Evolutionary conservation across 345 rosid species (phyloP), one percentile per base, ranked within the genome.

Genomic region (Lumnitzera racemosa): DNA sequence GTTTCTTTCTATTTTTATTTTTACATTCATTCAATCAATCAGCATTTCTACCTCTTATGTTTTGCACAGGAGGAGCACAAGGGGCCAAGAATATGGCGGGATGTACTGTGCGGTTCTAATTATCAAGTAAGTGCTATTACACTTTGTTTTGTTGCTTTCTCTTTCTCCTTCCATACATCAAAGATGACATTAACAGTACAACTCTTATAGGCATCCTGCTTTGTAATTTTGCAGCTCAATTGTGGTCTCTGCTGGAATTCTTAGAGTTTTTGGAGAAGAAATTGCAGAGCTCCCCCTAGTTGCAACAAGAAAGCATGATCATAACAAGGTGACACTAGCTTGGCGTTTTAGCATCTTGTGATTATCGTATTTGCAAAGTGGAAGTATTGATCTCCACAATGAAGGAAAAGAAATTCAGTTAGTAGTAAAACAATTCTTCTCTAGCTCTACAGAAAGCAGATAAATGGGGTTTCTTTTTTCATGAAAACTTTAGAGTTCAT

Each of bases 31-130:
- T 36, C 43, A 36, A 36, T 36, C 11, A 36, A 41, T 54, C 27
- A 16, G 24, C 15, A 15, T 31, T 36, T 53, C 24, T 46, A 10
- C 24, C 16, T 53, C 14, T 4, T 41, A 53, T 41, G 23, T 10
- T 61, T 51, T 63, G 50, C 66, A 31, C 57, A 80, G 84, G 11
- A 67, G 72, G 72, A 68, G 64, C 56, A 53, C 65, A 16, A 66
- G 75, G 62, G 74, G 74, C 24, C 84, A 80, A 31, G 84, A 80
- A 17, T 71, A 73, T 12, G 54, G 84, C 2, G 84, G 84, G 58
- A 76, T 80, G 84, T 71, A 80, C 64, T 80, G 81, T 41, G 84
- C 84, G 2, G 70, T 80, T 23, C 70, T 80, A 58, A 56, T 71
- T 51, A 76, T 80, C 66, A 74, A 76, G 84, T 80, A 68, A 53